Base-by-base conservation (phyloP, 257 asterid genomes). In the Nicotiana obtusifolia region DNA sequence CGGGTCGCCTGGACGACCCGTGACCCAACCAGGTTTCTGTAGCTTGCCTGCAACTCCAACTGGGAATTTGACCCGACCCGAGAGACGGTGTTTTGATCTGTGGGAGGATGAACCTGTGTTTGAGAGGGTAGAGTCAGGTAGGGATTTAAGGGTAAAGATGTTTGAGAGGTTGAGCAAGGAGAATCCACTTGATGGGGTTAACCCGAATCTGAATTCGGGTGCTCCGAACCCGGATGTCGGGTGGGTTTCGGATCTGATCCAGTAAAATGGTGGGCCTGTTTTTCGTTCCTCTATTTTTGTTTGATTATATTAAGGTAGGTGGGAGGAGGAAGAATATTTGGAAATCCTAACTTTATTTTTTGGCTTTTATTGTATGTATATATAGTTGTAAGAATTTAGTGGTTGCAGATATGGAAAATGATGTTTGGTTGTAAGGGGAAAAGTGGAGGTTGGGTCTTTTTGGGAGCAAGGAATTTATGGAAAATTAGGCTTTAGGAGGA, bases 171-270 rank as follows among this genome's bases (percentile, higher is more conserved):
- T 89, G 26, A 83, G 92, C 85, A 86, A 85, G 64, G 94, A 89
- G 68, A 90, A 90, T 49, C 91, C 94, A 0, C 49, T 90, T 26
- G 95, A 89, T 54, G 85, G 86, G 83, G 88, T 52, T 0, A 81
- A 84, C 3, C 87, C 91, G 84, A 82, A 82, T 22, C 16, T 80
- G 0, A 14, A 59, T 35, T 16, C 65, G 14, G n/a, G 64, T 26
- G 14, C 75, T 6, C 31, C 81, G 1, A 84, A 85, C 49, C 93
- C 97, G 62, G 94, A 91, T 59, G 90, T 94, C 0, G 97, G 88
- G 7, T 91, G 98, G 98, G 91, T 94, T 2, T 82, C 93, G 80
- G 97, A 94, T 33, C 86, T 92, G 69, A 49, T 94, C 1, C 83
- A 88, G 69, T 92, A 83, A 84, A 53, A 20, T 20, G 33, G 10